Evolutionary conservation across 2,329 filamentous ascomycete genomes (phyloP).

Genomic region (Fusarium chlamydosporum): DNA sequence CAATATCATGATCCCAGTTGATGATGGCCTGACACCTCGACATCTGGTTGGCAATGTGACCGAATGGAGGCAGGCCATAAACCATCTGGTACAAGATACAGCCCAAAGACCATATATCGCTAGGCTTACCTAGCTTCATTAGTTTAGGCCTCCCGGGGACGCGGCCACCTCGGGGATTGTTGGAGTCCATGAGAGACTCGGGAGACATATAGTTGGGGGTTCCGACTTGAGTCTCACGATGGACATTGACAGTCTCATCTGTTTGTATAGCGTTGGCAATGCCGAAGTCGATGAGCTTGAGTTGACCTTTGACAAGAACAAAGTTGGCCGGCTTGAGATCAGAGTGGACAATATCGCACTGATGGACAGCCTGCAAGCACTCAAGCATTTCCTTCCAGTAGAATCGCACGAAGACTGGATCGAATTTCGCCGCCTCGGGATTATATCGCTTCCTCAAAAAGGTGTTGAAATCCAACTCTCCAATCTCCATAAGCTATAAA

Average conservation of each 20-base stretch:
- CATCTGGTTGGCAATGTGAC: conserved; percentile 89
- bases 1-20: conserved; percentile 80
- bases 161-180: conserved; percentile 69
- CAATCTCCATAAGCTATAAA: conserved; percentile 91
- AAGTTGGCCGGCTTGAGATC: conserved; percentile 99
- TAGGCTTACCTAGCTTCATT: conserved; percentile 96
- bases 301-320: conserved; percentile 86
- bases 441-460: conserved; percentile 82
- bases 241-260: conserved; percentile 96
- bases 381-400: conserved; percentile 99
- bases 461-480: conserved; percentile 91
- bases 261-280: conserved; percentile 97
- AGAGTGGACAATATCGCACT: conserved; percentile 93
- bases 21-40: conserved; percentile 89
- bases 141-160: conserved; percentile 72
- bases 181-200: conserved; percentile 90
- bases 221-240: conserved; percentile 93
- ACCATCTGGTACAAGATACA: conserved; percentile 99
- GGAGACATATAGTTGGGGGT: conserved; percentile 99
- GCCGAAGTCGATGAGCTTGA: conserved; percentile 98
- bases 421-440: conserved; percentile 80
- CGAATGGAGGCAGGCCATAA: conserved; percentile 96
- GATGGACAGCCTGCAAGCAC: conserved; percentile 90
- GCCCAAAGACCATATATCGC: conserved; percentile 94
- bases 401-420: conserved; percentile 92